Base-by-base conservation (phyloP, 2,329 filamentous ascomycete genomes). In the Xylaria sp. region DNA sequence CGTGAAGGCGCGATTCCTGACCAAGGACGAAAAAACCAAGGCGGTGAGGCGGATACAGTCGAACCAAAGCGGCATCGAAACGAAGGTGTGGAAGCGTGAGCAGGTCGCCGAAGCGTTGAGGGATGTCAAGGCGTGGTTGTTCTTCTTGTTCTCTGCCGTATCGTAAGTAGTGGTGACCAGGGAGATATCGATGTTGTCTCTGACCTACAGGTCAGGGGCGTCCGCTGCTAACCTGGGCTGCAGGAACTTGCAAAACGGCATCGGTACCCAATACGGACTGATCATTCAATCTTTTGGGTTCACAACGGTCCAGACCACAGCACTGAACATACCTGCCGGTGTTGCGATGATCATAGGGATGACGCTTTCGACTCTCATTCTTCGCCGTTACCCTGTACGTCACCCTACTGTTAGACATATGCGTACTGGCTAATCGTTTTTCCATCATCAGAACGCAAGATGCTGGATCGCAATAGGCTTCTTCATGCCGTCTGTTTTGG, bases 11-110 rank as follows among this genome's bases (percentile, higher is more conserved):
- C 34, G 26, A 19, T 52, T 52, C 39, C 9, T 52, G 22, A 37
- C 50, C 4, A 16, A 39, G 11, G 44, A 47, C 19, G 50, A 52
- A 19, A 52, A 47, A 22, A 21, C 24, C 34, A 48, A 38, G 43
- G 50, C 44, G 13, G 50, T 52, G 13, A 52, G 22, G 22, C 17
- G 50, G 18, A 39, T 52, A 17, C 41, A 43, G 26, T 17, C 50
- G 5, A 52, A 52, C 24, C 50, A 52, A 19, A 52, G 44, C 44
- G 44, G 50, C 7, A 52, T 44, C 4, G 50, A 52, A 24, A 52
- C 50, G n/a, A 48, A 52, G 44, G 21, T 39, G 24, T 52, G 50
- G 44, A 52, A 47, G 18, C 22, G 37, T 1, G 50, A 52, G 16
- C 50, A 52, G 24, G 43, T 39, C 4, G 19, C 18, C 22, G 50